Conservation (phyloP, 2,329 filamentous ascomycete species). For the Alternaria sp. region DNA sequence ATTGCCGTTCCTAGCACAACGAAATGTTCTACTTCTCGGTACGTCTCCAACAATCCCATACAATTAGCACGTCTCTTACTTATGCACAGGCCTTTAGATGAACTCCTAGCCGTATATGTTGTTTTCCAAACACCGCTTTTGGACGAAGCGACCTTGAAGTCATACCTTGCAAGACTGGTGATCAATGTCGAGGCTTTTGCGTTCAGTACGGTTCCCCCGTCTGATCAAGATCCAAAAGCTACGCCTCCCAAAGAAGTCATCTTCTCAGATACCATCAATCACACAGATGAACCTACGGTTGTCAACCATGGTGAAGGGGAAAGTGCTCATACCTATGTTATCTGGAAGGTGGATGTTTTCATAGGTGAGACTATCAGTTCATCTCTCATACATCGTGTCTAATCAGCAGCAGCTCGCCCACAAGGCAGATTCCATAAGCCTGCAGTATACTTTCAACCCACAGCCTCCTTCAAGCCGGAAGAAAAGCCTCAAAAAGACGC, state of each 20-base stretch:
- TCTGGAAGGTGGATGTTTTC: constrained; percentile 49
- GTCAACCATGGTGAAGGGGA: constrained; percentile 35
- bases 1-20: constrained; percentile 64
- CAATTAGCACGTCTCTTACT: constrained; percentile 57
- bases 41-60: constrained; percentile 47
- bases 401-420: constrained; percentile 42
- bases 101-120: constrained; percentile 72
- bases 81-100: constrained; percentile 67
- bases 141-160: constrained; percentile 62
- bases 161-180: constrained; percentile 67
- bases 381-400: not conserved
- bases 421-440: constrained; percentile 70
- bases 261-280: constrained; percentile 54
- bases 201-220: constrained; percentile 55
- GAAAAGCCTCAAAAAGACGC: constrained; percentile 53
- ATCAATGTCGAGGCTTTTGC: constrained; percentile 72
- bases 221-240: constrained; percentile 47
- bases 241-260: constrained; percentile 61
- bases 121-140: constrained; percentile 69
- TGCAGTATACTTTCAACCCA: constrained; percentile 67
- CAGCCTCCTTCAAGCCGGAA: constrained; percentile 62
- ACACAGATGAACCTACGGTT: constrained; percentile 39
- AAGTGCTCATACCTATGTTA: constrained; percentile 39
- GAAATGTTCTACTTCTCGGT: constrained; percentile 77
- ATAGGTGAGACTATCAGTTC: constrained; percentile 32